A percentile compares a stretch with the other conserved stretches of the same genome.
These are phyloP conservation scores for Nymphaea thermarum DNA, from an alignment of 164 flowering plant genomes.

Conservation along the genomic window DNA sequence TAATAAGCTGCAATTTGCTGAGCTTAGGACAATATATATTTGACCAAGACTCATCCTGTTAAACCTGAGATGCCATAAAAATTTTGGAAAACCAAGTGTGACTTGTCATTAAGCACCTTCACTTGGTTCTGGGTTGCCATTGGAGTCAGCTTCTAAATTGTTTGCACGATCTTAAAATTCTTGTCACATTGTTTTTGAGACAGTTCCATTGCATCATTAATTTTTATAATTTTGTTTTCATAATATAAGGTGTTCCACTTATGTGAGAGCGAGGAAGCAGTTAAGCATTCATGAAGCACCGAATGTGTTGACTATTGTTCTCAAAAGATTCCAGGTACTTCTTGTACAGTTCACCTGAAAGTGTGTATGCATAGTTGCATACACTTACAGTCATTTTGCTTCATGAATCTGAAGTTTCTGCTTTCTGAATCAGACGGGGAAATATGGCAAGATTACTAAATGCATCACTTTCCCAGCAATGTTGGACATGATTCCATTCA, in stretches of 20 bases:
- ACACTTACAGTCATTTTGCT: background rate
- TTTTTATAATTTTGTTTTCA: background rate
- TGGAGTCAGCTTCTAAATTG: too few species aligned
- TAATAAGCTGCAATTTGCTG: too few species aligned
- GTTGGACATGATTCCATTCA: constrained; percentile 80
- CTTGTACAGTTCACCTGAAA: background rate
- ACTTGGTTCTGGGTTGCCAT: too few species aligned
- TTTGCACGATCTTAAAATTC: background rate
- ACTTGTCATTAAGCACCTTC: too few species aligned
- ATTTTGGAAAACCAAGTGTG: too few species aligned
- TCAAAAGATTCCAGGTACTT: constrained; percentile 88
- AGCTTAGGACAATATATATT: too few species aligned
- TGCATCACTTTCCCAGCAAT: constrained; percentile 75
- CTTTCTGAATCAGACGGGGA: constrained; percentile 47
- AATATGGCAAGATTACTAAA: constrained; percentile 79
- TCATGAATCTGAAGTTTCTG: background rate
- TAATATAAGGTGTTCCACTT: constrained; percentile 49
- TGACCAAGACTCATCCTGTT: too few species aligned
- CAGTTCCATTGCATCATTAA: background rate
- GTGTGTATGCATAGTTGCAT: background rate
- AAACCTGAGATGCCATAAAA: too few species aligned
- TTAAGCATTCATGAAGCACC: constrained; percentile 79
- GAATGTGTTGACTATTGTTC: constrained; percentile 72
- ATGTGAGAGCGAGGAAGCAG: constrained; percentile 80
- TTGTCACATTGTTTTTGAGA: background rate